These are phyloP conservation scores for Posidonia australis DNA, from an alignment of 106 monocot genomes.

Conservation along the genomic window DNA sequence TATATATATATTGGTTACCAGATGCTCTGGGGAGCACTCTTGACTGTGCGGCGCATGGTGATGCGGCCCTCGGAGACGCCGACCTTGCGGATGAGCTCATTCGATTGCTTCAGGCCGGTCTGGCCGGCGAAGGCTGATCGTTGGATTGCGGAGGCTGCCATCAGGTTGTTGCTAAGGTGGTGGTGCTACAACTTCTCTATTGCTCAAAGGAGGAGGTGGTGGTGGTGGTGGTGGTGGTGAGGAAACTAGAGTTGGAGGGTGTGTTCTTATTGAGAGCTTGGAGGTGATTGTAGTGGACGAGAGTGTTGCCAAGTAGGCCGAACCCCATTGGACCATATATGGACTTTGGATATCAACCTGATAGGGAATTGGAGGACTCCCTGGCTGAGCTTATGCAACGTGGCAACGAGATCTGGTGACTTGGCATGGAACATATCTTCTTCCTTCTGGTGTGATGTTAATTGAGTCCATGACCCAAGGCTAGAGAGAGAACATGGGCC, in stretches of 20 bases:
- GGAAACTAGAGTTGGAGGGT: background rate
- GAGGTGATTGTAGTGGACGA: too few relatives aligned
- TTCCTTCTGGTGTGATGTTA: too few relatives aligned
- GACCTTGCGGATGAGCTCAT: constrained; percentile 51
- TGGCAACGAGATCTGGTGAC: constrained; percentile 1
- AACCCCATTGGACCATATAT: constrained; percentile 21
- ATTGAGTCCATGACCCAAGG: too few relatives aligned
- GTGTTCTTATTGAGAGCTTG: background rate
- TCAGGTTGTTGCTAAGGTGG: background rate
- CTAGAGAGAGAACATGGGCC: too few relatives aligned
- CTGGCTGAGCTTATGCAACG: constrained; percentile 6
- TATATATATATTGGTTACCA: constrained; percentile 26
- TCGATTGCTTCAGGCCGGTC: constrained; percentile 30
- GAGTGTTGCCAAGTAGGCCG: constrained; percentile 26
- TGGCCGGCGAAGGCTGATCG: constrained; percentile 59
- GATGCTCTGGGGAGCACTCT: constrained; percentile 66
- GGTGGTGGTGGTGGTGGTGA: background rate
- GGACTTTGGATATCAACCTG: constrained; percentile 7
- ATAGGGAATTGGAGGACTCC: background rate
- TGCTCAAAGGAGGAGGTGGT: background rate
- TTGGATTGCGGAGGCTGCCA: constrained; percentile 70
- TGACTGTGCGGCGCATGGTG: constrained; percentile 90
- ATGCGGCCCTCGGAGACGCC: constrained; percentile 42
- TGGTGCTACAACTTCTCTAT: background rate
- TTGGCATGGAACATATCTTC: background rate